A percentile compares a stretch with the other conserved stretches of the same genome.
phyloP scores from a whole-genome alignment of 495 filamentous ascomycete species.

The Aspergillus conjunctus region DNA sequence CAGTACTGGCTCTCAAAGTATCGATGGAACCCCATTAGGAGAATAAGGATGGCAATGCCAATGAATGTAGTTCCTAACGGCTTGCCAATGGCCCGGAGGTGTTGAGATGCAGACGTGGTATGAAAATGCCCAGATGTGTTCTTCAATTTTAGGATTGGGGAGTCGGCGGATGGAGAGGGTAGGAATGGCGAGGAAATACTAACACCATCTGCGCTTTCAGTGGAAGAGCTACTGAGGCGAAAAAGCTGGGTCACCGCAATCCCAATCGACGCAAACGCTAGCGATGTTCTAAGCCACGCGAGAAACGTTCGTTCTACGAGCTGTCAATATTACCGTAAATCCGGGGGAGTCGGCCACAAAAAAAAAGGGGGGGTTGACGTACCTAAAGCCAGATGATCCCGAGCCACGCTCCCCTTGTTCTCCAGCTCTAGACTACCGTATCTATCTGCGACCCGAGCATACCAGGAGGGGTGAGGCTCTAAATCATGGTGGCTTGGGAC shows the following conservation, averaged over 20 bases:
- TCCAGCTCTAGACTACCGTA: constrained; percentile 88
- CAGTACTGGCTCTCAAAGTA: constrained; percentile 74
- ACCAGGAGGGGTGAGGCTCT: constrained; percentile 48
- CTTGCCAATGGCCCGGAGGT: constrained; percentile 81
- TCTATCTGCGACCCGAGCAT: constrained; percentile 57
- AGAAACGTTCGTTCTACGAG: constrained; percentile 88
- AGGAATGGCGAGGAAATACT: constrained; percentile 25
- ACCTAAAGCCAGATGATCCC: constrained; percentile 95
- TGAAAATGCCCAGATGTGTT: constrained; percentile 35
- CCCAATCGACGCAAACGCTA: constrained; percentile 95
- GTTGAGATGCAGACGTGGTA: constrained; percentile 24
- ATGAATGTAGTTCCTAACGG: constrained; percentile 94
- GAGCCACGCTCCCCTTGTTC: constrained; percentile 93
- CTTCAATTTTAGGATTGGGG: constrained; percentile 17
- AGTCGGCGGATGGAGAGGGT: constrained; percentile 27
- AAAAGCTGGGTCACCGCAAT: constrained; percentile 97
- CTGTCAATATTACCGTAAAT: constrained; percentile 11
- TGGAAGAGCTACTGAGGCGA: constrained; percentile 72
- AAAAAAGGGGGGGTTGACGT: constrained; percentile 34
- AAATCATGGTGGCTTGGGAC: constrained; percentile 13
- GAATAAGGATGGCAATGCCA: constrained; percentile 78
- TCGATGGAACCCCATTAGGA: constrained; percentile 79
- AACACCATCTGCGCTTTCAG: constrained; percentile 10
- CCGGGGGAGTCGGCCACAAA: constrained; percentile 14
- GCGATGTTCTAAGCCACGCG: constrained; percentile 92